Base-by-base conservation (phyloP, 306 rosid species). In the Begonia loranthoides region DNA sequence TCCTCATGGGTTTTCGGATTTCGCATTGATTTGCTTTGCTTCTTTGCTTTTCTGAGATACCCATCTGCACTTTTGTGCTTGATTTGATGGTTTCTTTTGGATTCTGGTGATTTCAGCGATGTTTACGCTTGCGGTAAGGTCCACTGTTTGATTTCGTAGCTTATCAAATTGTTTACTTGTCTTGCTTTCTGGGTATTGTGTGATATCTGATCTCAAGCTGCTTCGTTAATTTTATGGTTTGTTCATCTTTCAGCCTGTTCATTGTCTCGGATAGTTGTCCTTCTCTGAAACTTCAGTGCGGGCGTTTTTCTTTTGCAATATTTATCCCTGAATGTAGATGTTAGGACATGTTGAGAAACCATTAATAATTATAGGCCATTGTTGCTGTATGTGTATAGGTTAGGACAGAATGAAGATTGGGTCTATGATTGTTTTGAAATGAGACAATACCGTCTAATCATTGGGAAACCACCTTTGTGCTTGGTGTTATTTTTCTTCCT, bases 141-240 rank as follows among this genome's bases (percentile, higher is more conserved):
- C 15, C 49, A 50, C 36, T 49, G 9, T 21, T n/a, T 15, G 64
- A 49, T 59, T 54, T 50, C 51, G 39, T 13, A 49, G 56, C 64
- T 38, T 49, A 13, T 15, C 15, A 43, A n/a, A n/a, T n/a, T n/a
- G n/a, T 21, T 11, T 45, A 41, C 4, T 22, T 45, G 21, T 57
- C 13, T n/a, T 22, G 16, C 61, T 50, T 57, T 45, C n/a, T n/a
- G n/a, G 61, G 41, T 41, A 2, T 19, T 34, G 21, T 57, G 43
- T 5, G 2, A n/a, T n/a, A n/a, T 57, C 16, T 44, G 43, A 22
- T 41, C 16, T 9, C 48, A 21, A 10, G 34, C n/a, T 56, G 50
- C 45, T 10, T 10, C 24, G 13, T 45, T 13, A 39, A 8, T 24
- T 45, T n/a, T n/a, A n/a, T n/a, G n/a, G 0, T n/a, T 49, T 49